Evolutionary conservation across 116 monocot species (phyloP), one percentile per base, ranked within the genome.

Genomic region (Posidonia oceanica): DNA sequence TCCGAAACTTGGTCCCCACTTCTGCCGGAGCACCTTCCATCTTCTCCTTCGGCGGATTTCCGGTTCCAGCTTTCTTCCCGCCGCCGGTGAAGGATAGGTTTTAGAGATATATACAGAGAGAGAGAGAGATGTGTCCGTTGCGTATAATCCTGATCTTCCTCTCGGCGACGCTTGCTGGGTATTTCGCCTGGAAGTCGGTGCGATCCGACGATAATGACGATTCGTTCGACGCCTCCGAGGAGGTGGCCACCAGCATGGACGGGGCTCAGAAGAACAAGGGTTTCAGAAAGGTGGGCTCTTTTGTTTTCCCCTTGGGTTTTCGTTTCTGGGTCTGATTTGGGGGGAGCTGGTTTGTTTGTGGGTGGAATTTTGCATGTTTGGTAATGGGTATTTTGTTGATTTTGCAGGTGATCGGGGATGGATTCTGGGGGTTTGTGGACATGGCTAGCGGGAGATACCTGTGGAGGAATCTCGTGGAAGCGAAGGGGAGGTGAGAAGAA

Each of bases 371-470:
- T 7, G 48, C 48, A 12, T 48, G 48, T 48, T 48, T 12, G 48
- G 1, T 68, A 53, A 53, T 36, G 14, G n/a, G 41, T 4, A n/a
- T 52, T 72, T 72, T 52, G 48, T 5, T 21, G 39, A 3, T 52
- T 15, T 39, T 36, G 67, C 75, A 75, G 80, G 62, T 67, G 42
- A 72, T 80, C 59, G 71, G 58, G 12, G 62, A 72, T 13, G 80
- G 80, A 3, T 75, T 80, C 44, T 80, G 80, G 72, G 36, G 54
- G 3, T 55, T 75, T 15, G 60, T 75, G 59, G 72, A 80, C 15
- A 80, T 80, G 80, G 80, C 72, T 8, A 80, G 80, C 42, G 75
- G 80, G 61, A 75, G 53, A 18, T 80, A 75, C 71, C 12, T 80
- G 61, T 80, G 80, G 80, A 80, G 77, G 59, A 77, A 71, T 38